A percentile compares a stretch with the other conserved stretches of the same genome.
phyloP scores from a whole-genome alignment of 2,329 filamentous ascomycete species.

The Aspergillus flavus region DNA sequence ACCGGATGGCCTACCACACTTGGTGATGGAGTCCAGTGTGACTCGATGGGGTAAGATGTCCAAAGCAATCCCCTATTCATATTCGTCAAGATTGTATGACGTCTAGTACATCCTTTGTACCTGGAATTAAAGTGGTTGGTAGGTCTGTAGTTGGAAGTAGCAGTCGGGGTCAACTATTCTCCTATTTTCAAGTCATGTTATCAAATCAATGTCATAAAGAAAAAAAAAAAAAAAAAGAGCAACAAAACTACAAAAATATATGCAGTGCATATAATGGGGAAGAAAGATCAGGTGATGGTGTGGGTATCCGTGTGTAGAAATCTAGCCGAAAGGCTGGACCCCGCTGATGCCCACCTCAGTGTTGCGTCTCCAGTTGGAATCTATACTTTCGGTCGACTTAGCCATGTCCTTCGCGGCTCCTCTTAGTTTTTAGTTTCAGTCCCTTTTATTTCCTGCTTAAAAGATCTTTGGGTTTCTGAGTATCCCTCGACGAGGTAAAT shows the following conservation, averaged over 20 bases:
- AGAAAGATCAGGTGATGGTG: neutral
- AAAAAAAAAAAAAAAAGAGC: neutral
- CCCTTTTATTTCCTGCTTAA: too few relatives aligned
- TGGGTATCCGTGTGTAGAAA: neutral
- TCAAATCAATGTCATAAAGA: neutral
- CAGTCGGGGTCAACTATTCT: neutral
- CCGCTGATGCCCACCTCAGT: neutral
- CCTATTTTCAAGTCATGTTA: neutral
- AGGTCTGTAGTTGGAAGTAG: neutral
- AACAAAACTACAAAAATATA: neutral
- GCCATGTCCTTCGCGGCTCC: neutral
- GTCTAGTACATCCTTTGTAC: neutral
- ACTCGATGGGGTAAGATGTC: neutral
- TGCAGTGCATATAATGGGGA: neutral
- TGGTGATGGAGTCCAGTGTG: neutral
- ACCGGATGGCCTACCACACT: too few relatives aligned
- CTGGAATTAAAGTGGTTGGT: neutral
- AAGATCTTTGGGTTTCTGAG: too few relatives aligned
- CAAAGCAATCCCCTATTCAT: neutral
- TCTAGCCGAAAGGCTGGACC: neutral
- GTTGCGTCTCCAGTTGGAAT: too few relatives aligned
- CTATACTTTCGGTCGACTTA: neutral
- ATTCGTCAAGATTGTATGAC: neutral
- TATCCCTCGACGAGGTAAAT: too few relatives aligned
- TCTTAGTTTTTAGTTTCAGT: too few relatives aligned